phyloP scores from a whole-genome alignment of 768 basidiomycete species.

The Cyclocybe aegerita region DNA sequence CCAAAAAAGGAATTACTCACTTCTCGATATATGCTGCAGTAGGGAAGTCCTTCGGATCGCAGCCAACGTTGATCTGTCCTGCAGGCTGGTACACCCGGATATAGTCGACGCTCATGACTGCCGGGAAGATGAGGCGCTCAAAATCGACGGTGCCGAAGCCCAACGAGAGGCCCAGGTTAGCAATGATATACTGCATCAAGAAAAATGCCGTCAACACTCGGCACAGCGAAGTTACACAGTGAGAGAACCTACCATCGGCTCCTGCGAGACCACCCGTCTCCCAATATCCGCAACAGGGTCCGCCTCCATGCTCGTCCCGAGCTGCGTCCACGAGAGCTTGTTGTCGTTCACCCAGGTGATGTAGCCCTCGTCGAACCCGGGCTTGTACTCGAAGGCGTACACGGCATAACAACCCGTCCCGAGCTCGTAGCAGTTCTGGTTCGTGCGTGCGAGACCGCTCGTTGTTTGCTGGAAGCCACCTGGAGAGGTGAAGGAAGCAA shows the following conservation, averaged over 20 bases:
- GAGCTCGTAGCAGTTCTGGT: conserved; percentile 66
- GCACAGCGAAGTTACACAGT: too few species aligned
- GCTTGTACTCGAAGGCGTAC: conserved; percentile 52
- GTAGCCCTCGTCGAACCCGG: conserved; percentile 49
- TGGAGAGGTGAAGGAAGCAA: conserved; percentile 27
- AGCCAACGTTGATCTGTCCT: conserved; percentile 53
- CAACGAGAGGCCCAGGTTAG: conserved; percentile 67
- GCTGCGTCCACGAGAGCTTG: conserved; percentile 65
- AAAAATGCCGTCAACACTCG: too few species aligned
- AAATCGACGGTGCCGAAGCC: conserved; percentile 71
- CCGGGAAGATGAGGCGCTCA: conserved; percentile 49
- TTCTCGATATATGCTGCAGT: conserved; percentile 71
- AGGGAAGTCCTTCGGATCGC: conserved; percentile 72
- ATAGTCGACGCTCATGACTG: conserved; percentile 74
- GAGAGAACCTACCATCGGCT: conserved; percentile 59
- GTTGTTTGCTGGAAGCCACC: conserved; percentile 70
- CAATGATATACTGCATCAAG: conserved; percentile 56
- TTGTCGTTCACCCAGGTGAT: conserved; percentile 75
- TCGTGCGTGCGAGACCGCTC: conserved; percentile 61
- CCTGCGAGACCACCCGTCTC: conserved; percentile 60
- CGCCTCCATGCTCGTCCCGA: conserved; percentile 51
- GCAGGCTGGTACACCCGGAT: conserved; percentile 73
- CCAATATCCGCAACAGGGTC: conserved; percentile 54
- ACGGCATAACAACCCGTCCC: conserved; percentile 30
- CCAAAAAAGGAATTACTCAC: background rate